These are phyloP conservation scores for Planoprotostelium fungivorum DNA, from an alignment of 78 protist genomes.

Conservation along the genomic window DNA sequence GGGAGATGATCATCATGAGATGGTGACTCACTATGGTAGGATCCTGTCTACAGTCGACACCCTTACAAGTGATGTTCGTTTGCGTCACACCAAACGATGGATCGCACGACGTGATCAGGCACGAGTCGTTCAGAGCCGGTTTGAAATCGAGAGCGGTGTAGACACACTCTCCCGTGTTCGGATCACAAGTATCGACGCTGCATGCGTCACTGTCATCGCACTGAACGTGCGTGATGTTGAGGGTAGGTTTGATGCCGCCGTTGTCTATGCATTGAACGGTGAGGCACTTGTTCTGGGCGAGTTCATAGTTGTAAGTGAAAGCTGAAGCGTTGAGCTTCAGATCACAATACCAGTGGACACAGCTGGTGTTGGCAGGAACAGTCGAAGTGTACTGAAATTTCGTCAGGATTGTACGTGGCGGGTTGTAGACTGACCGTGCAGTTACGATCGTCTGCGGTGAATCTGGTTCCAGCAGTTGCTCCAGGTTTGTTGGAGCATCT, in stretches of 20 bases:
- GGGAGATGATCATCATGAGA: too few relatives aligned
- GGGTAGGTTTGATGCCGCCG: neutral
- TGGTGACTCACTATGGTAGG: neutral
- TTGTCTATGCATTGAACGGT: neutral
- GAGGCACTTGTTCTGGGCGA: too few relatives aligned
- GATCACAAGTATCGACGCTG: constrained; percentile 14
- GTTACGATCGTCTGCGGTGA: neutral
- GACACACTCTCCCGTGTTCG: neutral
- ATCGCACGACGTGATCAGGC: neutral
- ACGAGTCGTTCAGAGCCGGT: neutral
- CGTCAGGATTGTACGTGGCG: neutral
- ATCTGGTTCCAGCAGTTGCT: neutral
- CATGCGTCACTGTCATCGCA: constrained; percentile 19
- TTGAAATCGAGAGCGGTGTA: neutral
- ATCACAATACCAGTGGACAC: neutral
- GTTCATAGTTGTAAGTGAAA: neutral
- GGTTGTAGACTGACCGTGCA: too few relatives aligned
- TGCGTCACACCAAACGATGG: neutral
- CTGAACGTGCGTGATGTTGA: neutral
- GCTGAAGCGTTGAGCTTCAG: neutral
- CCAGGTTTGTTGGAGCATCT: neutral
- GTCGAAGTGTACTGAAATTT: neutral
- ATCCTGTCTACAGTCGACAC: neutral
- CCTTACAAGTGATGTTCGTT: neutral
- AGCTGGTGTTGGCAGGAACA: neutral